phyloP scores from a whole-genome alignment of 1,139 yeast species.

The Pichia sp. region DNA sequence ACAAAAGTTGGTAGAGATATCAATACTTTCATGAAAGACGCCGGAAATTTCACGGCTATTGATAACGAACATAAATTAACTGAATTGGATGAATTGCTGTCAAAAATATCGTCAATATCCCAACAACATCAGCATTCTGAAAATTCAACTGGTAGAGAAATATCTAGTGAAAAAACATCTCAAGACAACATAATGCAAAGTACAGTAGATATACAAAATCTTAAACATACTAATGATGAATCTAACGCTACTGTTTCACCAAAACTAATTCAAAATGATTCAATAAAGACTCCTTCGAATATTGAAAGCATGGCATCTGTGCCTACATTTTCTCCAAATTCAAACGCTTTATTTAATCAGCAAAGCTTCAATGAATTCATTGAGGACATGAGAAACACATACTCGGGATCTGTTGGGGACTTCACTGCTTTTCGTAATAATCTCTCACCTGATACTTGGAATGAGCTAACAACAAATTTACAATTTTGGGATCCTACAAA shows the following conservation, averaged over 20 bases:
- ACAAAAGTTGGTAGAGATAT: constrained; percentile 36
- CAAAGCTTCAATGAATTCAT: constrained; percentile 3
- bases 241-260: no score
- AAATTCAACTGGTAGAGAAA: no score
- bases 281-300: no score
- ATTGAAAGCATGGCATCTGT: neutral
- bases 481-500: constrained; percentile 16
- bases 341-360: constrained; percentile 1
- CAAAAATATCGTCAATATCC: constrained; percentile 10
- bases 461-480: constrained; percentile 13
- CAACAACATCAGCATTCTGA: no score
- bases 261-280: no score
- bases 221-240: no score
- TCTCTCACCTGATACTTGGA: constrained; percentile 18
- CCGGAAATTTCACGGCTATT: constrained; percentile 44
- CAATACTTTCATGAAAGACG: constrained; percentile 40
- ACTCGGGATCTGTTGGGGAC: constrained; percentile 10
- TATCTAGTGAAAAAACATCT: no score
- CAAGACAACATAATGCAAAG: no score
- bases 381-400: constrained; percentile 4
- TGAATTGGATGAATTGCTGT: constrained; percentile 27
- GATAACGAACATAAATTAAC: constrained; percentile 33
- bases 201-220: no score
- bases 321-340: neutral
- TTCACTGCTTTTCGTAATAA: constrained; percentile 15